Conservation (phyloP, 2,329 filamentous ascomycete genomes). For the Colletotrichum sublineola region DNA sequence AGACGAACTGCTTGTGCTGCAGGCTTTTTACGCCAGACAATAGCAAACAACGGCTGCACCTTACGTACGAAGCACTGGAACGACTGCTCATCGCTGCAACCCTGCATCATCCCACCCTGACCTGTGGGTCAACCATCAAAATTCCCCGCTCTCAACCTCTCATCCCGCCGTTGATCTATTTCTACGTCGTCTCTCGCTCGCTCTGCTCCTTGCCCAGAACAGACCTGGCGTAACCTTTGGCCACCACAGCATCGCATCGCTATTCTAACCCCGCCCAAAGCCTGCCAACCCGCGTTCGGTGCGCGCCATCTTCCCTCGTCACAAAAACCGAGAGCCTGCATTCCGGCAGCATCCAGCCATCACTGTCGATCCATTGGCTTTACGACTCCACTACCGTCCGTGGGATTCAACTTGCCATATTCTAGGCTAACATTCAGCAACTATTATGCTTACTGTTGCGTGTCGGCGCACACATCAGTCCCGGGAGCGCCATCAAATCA, state of each 20-base stretch:
- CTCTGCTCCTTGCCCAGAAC: constrained; percentile 25
- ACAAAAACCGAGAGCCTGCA: constrained; percentile 7
- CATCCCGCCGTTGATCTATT: constrained; percentile 40
- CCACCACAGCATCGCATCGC: constrained; percentile 27
- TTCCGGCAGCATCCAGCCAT: constrained; percentile 9
- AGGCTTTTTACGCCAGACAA: background rate
- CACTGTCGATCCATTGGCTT: constrained; percentile 9
- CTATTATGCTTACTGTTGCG: constrained; percentile 37
- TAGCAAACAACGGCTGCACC: constrained; percentile 20
- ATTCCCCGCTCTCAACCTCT: constrained; percentile 42
- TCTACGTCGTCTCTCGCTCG: constrained; percentile 21
- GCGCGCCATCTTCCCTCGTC: constrained; percentile 13
- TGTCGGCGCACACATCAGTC: constrained; percentile 29
- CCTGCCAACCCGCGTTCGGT: constrained; percentile 8
- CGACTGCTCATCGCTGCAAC: constrained; percentile 37
- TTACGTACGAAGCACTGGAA: constrained; percentile 31
- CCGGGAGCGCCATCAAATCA: constrained; percentile 16
- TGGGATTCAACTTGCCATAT: constrained; percentile 24
- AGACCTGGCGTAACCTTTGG: constrained; percentile 25
- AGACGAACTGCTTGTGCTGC: background rate
- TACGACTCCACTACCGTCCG: constrained; percentile 11
- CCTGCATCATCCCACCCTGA: constrained; percentile 42
- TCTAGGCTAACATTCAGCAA: constrained; percentile 17
- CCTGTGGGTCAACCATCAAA: constrained; percentile 40
- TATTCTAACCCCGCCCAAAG: constrained; percentile 8